Evolutionary conservation across 345 rosid genomes (phyloP), one percentile per base, ranked within the genome.

Genomic region (Pistacia integerrima): DNA sequence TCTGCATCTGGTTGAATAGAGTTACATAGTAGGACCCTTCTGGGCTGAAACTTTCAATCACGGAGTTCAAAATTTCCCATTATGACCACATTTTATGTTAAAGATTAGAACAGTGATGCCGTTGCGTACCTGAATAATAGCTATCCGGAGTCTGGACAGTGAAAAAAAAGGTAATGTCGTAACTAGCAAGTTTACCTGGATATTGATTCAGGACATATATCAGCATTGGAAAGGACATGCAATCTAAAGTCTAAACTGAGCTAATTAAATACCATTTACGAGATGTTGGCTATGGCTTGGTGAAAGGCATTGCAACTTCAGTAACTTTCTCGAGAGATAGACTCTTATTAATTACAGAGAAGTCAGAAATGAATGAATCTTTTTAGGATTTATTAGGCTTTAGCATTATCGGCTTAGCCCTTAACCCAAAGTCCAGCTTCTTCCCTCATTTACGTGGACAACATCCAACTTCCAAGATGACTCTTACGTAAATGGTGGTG

Each of bases 71-170:
- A 71, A 6, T 57, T 58, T 25, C 30, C 74, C 52, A n/a, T 35
- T 55, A 5, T 70, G 63, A 2, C 5, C 74, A 71, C 9, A 62
- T 4, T 11, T 38, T 61, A 22, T 7, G 64, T 16, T 63, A 8
- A 67, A 22, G 13, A 11, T 52, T 13, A 68, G 20, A 56, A 51
- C 44, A 38, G 18, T 35, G 2, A 61, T 22, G 33, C 25, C 4
- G 16, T 61, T 61, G 16, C 58, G 8, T 9, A 69, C 72, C 78
- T 52, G 74, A 78, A 68, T 9, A 74, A 78, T 64, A 51, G 63
- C 70, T 10, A 35, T 5, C 25, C 25, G 25, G 25, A 25, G 25
- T 25, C 67, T 1, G 22, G 67, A 80, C 74, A 25, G n/a, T 33
- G 36, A 41, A 59, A 67, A 54, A 16, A 69, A 22, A 11, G 28